Base-by-base conservation (phyloP, 495 filamentous ascomycete genomes). In the Aspergillus baeticus region DNA sequence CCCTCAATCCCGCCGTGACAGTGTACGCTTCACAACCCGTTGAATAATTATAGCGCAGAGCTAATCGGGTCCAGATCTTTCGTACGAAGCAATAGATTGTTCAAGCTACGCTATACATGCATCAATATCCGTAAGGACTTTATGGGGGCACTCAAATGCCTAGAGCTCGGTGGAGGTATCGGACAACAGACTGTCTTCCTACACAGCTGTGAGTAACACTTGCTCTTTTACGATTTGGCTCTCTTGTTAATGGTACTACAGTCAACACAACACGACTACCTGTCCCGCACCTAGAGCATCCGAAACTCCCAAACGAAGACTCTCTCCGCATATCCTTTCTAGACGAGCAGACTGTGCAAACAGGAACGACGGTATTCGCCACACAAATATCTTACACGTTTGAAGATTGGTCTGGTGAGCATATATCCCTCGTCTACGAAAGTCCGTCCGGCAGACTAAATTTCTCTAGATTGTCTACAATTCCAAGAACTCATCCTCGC, bases 361-460 rank as follows among this genome's bases (percentile, higher is more conserved):
- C 73, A 4, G 70, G 68, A 1, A 65, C 69, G 18, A 72, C 73
- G 11, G 58, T 75, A 13, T 78, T 78, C 45, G 66, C 66, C 52
- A 74, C 76, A 14, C 74, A 77, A 46, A 51, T 77, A 23, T 70
- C 74, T 14, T 78, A 78, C 58, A 73, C 65, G 34, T 78, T 78
- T 43, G 74, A 77, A 18, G 67, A 72, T 20, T 76, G 73, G 74
- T 57, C 67, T 29, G 74, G 75, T 78, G 63, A 50, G 68, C 21
- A 7, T 14, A 1, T 22, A 8, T 34, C 33, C 1, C 13, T 2
- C 3, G 35, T 23, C 6, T 13, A 14, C 17, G 13, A 10, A 15
- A 6, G 23, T 8, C 7, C 20, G 26, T 37, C 41, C 47, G 20
- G 57, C 54, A 36, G 34, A 23, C 14, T 14, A 10, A 14, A 13